Evolutionary conservation across 257 asterid genomes (phyloP).

Genomic region (Solanum virginianum): DNA sequence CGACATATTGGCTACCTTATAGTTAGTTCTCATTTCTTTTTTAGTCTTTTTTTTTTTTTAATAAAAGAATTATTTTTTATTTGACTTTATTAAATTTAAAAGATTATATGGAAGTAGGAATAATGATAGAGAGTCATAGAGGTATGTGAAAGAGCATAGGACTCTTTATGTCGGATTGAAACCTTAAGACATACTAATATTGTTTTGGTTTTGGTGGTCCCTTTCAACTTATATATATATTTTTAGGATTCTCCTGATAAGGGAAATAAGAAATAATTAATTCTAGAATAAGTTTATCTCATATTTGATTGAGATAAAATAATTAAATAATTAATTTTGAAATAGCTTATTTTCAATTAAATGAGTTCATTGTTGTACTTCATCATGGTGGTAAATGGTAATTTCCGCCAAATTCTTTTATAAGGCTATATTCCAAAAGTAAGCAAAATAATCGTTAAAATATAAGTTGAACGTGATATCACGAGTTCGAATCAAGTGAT

Average conservation of each 20-base stretch:
- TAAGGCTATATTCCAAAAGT: not conserved
- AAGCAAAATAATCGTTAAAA: not conserved
- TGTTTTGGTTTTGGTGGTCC: not conserved
- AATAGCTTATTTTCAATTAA: too few species aligned
- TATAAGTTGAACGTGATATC: not conserved
- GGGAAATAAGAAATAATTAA: too few species aligned
- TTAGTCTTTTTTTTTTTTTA: too few species aligned
- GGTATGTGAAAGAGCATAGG: not conserved
- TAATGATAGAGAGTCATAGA: too few species aligned
- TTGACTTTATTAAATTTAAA: not conserved
- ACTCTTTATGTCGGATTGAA: not conserved
- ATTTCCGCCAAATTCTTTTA: not conserved
- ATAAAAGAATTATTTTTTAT: not conserved
- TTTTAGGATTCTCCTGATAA: too few species aligned
- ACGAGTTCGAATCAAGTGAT: not conserved
- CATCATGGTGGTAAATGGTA: not conserved
- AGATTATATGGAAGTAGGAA: too few species aligned
- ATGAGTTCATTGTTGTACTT: too few species aligned
- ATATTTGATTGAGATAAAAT: too few species aligned
- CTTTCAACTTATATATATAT: too few species aligned
- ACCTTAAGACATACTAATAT: not conserved
- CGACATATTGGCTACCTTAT: not conserved
- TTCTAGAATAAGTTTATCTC: too few species aligned
- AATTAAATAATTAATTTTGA: too few species aligned
- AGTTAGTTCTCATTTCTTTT: too few species aligned